Base-by-base conservation (phyloP, 2,329 filamentous ascomycete species). In the Sordariomycetes sp. region DNA sequence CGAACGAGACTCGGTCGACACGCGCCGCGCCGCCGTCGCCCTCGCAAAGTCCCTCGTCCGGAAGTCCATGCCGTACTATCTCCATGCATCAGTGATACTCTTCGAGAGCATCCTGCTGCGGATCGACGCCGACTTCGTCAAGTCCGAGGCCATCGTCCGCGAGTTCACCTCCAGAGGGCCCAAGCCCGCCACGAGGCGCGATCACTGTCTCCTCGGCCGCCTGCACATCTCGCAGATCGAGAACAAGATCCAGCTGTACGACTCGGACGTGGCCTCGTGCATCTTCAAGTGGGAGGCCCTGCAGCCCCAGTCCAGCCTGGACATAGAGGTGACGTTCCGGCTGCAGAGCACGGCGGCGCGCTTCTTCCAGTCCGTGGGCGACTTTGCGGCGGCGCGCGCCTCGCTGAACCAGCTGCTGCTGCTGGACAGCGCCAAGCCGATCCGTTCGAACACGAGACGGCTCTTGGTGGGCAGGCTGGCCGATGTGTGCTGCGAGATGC, bases 141-240 rank as follows among this genome's bases (percentile, higher is more conserved):
- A 46, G 8, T 54, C 53, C 0, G 47, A 53, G 4, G 38, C 42
- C 0, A 32, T 42, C 1, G 48, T 57, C 2, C 39, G 36, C 1
- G 45, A 47, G 15, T 56, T 55, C 30, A 23, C 45, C 1, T 40
- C 32, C 0, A 43, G 44, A 1, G 39, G 42, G 0, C 36, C 45
- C 4, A 32, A 36, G 1, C 38, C 40, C 0, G 19, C 27, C 2
- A 52, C 46, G 23, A 3, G 23, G 23, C 42, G 44, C 6, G 53
- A 57, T 12, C 52, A 53, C 3, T 50, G 52, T 0, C 20, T 57
- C 0, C 39, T 38, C 6, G 54, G 54, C n/a, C 45, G 54, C 3
- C 39, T 57, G 4, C 54, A 57, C 16, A 53, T 58, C 1, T 54
- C 54, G 0, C 46, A 48, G n/a, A 41, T 57, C 2, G 54, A 57